phyloP scores from a whole-genome alignment of 768 basidiomycete species.

The Lactifluus volemus region DNA sequence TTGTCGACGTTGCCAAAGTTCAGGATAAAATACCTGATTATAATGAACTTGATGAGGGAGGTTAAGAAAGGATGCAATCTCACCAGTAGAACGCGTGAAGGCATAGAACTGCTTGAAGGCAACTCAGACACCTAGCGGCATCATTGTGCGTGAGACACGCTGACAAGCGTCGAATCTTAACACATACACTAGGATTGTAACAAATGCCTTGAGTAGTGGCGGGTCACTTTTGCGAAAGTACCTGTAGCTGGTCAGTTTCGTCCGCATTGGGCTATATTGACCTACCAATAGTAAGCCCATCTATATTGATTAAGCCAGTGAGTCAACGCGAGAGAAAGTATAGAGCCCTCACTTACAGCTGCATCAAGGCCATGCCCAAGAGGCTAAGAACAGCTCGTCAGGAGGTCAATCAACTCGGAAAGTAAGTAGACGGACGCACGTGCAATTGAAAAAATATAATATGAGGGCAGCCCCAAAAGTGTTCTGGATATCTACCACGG shows the following conservation, averaged over 20 bases:
- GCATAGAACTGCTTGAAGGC: slow-evolving; percentile 35
- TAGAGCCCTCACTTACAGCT: neutral
- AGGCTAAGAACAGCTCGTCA: neutral
- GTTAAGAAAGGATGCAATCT: slow-evolving; percentile 4
- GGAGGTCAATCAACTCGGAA: neutral
- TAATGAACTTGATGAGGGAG: neutral
- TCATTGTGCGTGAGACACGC: neutral
- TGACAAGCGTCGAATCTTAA: neutral
- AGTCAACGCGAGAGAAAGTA: neutral
- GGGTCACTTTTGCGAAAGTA: neutral
- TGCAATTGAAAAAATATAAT: neutral
- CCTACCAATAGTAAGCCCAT: neutral
- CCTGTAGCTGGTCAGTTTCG: neutral
- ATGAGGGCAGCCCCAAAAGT: neutral
- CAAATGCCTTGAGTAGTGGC: neutral
- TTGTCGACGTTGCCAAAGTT: slow-evolving; percentile 34
- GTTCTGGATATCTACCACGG: neutral
- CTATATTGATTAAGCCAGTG: neutral
- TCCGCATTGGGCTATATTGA: neutral
- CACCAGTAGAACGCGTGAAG: slow-evolving; percentile 40
- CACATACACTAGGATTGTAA: neutral
- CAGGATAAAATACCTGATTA: slow-evolving; percentile 36
- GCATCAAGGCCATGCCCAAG: neutral
- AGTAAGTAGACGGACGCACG: neutral
- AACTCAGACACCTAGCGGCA: slow-evolving; percentile 32